These are phyloP conservation scores for Phoma sp. DNA, from an alignment of 2,329 filamentous ascomycete genomes.

Conservation along the genomic window DNA sequence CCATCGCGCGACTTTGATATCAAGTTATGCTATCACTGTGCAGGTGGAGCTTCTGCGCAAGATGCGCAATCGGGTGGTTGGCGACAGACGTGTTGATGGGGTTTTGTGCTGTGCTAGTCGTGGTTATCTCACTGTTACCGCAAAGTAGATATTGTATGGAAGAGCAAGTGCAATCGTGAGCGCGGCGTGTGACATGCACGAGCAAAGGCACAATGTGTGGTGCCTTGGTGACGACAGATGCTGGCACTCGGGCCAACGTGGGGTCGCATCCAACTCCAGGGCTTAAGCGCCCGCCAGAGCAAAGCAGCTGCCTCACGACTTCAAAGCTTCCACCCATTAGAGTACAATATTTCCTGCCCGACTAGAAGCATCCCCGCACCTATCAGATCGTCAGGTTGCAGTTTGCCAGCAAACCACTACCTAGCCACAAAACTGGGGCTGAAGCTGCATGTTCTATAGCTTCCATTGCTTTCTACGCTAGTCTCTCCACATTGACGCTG, in stretches of 20 bases:
- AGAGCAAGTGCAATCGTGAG: not conserved
- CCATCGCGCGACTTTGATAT: constrained; percentile 65
- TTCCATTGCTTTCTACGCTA: constrained; percentile 51
- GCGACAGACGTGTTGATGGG: not conserved
- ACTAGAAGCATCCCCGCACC: no score
- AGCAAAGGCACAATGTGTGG: constrained; percentile 18
- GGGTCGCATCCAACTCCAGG: no score
- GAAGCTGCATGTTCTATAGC: constrained; percentile 38
- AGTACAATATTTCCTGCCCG: not conserved
- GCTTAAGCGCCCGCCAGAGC: not conserved
- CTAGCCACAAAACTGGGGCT: constrained; percentile 25
- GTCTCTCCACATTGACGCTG: constrained; percentile 36
- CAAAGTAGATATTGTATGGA: not conserved
- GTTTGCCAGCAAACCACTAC: constrained; percentile 14
- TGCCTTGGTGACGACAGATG: constrained; percentile 27
- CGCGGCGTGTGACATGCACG: constrained; percentile 13
- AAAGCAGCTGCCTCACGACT: not conserved
- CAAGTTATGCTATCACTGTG: not conserved
- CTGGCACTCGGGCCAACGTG: constrained; percentile 23
- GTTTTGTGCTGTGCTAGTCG: no score
- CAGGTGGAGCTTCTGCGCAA: constrained; percentile 3
- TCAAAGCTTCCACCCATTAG: not conserved
- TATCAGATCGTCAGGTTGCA: constrained; percentile 7
- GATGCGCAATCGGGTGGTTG: constrained; percentile 1
- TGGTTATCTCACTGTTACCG: not conserved